Percentiles rank a stretch among this genome's conserved stretches.
Conservation (phyloP, 495 filamentous ascomycete genomes). For the Geopyxis carbonaria region DNA sequence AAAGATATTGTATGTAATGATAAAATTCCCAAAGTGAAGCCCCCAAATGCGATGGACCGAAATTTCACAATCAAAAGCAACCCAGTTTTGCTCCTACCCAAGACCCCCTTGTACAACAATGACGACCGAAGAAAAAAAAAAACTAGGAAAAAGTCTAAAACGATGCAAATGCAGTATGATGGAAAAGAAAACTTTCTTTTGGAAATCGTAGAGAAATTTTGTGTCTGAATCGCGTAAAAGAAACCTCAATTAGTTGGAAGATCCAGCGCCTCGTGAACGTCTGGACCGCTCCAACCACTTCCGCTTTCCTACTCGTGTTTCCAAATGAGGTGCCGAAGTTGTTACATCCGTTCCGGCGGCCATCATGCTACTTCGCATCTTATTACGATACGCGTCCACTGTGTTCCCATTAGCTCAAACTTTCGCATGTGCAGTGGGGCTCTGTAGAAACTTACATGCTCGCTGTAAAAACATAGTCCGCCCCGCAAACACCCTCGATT, state of each 20-base stretch:
- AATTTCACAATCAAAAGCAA: conserved; percentile 6
- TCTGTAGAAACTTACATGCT: conserved; percentile 50
- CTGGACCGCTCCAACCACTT: conserved; percentile 50
- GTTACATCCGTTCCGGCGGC: conserved; percentile 52
- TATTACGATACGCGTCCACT: conserved; percentile 94
- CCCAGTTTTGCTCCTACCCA: conserved; percentile 8
- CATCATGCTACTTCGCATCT: conserved; percentile 68
- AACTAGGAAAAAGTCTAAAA: conserved; percentile 4
- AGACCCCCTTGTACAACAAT: conserved; percentile 5
- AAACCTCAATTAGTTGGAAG: not conserved
- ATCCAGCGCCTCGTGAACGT: conserved; percentile 8
- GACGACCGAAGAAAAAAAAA: conserved; percentile 2
- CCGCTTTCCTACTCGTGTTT: conserved; percentile 76
- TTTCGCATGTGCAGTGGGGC: not conserved
- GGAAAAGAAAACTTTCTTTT: not conserved
- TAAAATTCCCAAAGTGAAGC: not conserved
- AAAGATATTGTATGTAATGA: conserved; percentile 1
- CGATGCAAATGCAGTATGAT: conserved; percentile 1
- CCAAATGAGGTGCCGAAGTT: conserved; percentile 63
- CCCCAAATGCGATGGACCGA: conserved; percentile 6
- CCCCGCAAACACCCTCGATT: conserved; percentile 71
- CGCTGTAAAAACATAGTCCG: conserved; percentile 79
- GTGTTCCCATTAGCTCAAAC: conserved; percentile 2
- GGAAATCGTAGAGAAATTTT: no score
- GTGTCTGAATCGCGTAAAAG: not conserved